Conservation (phyloP, 768 basidiomycete species). For the Coprinopsis sp. region DNA sequence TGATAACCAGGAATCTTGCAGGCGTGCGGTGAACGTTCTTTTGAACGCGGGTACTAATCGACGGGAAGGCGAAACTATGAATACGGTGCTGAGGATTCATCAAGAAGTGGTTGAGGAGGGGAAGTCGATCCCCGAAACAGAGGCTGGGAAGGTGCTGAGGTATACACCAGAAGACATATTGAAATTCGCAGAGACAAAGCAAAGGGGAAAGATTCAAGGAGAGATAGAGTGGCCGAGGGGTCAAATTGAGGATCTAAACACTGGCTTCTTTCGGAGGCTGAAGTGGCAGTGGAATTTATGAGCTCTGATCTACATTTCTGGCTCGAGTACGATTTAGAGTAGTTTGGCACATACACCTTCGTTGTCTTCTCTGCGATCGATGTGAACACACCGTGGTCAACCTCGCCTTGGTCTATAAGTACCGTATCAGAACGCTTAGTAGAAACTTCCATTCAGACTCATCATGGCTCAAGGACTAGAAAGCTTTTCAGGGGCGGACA, state of each 20-base stretch:
- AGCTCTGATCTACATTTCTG: not conserved
- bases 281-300: not conserved
- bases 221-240: not conserved
- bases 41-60: not conserved
- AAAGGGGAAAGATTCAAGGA: not conserved
- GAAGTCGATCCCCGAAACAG: conserved; percentile 1
- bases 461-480: no score
- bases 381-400: no score
- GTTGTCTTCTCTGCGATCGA: no score
- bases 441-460: no score
- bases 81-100: not conserved
- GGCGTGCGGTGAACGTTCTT: not conserved
- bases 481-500: no score
- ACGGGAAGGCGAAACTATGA: not conserved
- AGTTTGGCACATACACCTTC: no score
- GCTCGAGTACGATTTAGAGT: no score
- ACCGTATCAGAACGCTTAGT: no score
- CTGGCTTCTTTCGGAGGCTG: not conserved
- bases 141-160: not conserved
- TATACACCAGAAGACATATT: not conserved
- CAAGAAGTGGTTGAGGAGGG: not conserved
- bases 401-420: no score
- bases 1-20: not conserved
- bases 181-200: not conserved
- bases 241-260: not conserved